Conservation (phyloP, 768 basidiomycete species). For the Cystobasidium onofrii region DNA sequence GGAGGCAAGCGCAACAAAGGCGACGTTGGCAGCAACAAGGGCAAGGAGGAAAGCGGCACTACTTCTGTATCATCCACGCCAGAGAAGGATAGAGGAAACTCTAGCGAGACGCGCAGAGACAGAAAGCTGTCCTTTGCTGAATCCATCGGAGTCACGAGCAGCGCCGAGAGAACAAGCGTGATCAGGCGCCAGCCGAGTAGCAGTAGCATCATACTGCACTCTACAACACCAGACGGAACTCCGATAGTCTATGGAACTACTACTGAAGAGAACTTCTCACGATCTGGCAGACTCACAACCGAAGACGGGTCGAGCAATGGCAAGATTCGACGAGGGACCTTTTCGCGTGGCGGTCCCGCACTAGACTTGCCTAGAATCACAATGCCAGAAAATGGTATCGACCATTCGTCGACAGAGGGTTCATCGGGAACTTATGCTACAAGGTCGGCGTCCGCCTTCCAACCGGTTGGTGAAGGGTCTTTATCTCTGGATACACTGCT, state of each 20-base stretch:
- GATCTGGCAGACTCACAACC: neutral
- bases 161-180: neutral
- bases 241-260: conserved; percentile 3
- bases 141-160: neutral
- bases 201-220: neutral
- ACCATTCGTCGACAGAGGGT: neutral
- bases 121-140: neutral
- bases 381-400: neutral
- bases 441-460: neutral
- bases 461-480: conserved; percentile 14
- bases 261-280: neutral
- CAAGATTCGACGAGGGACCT: neutral
- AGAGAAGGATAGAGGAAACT: neutral
- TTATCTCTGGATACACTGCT: conserved; percentile 9
- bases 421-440: neutral
- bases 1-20: conserved; percentile 14
- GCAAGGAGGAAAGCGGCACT: neutral
- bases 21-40: neutral
- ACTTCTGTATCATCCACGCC: neutral
- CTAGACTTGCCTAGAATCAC: neutral
- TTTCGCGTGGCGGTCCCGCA: conserved; percentile 17
- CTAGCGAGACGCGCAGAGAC: neutral
- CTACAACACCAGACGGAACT: conserved; percentile 1
- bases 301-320: neutral
- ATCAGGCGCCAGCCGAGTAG: neutral